Conservation (phyloP, 805 yeast genomes). For the Torulaspora indica region DNA sequence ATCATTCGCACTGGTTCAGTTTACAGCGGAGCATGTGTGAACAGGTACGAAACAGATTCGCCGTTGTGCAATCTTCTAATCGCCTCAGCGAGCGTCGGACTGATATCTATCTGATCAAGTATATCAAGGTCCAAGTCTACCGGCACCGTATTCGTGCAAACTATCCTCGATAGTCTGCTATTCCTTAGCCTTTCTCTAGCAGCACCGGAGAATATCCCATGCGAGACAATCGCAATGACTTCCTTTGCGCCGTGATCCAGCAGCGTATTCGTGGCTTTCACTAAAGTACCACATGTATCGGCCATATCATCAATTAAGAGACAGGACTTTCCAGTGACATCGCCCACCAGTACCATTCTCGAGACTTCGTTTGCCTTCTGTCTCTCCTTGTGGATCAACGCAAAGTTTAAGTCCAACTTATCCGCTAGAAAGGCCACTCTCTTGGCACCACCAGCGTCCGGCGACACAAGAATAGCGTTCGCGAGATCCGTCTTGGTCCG, state of each 20-base stretch:
- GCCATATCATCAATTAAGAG: constrained; percentile 96
- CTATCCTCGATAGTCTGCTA: constrained; percentile 64
- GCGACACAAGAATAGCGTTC: constrained; percentile 79
- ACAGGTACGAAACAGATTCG: constrained; percentile 85
- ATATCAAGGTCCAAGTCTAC: constrained; percentile 61
- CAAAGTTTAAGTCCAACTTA: constrained; percentile 84
- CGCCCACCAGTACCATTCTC: constrained; percentile 94
- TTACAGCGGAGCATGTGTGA: constrained; percentile 55
- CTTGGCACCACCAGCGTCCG: constrained; percentile 99
- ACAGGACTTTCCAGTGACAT: constrained; percentile 77
- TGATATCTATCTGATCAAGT: constrained; percentile 76
- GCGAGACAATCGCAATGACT: constrained; percentile 92
- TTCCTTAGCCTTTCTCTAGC: constrained; percentile 70
- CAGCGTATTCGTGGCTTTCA: constrained; percentile 87
- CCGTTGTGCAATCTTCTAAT: constrained; percentile 94
- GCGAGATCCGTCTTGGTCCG: constrained; percentile 53
- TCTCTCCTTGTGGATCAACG: constrained; percentile 94
- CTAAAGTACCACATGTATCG: constrained; percentile 95
- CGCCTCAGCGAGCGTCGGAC: constrained; percentile 87
- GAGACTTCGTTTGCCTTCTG: constrained; percentile 93
- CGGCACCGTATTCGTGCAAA: constrained; percentile 93
- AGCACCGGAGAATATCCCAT: constrained; percentile 84
- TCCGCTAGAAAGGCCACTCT: constrained; percentile 94
- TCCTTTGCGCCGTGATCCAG: constrained; percentile 74
- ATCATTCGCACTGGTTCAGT: background rate